phyloP scores from a whole-genome alignment of 2,329 filamentous ascomycete genomes.

The Phialemoniopsis sp. region DNA sequence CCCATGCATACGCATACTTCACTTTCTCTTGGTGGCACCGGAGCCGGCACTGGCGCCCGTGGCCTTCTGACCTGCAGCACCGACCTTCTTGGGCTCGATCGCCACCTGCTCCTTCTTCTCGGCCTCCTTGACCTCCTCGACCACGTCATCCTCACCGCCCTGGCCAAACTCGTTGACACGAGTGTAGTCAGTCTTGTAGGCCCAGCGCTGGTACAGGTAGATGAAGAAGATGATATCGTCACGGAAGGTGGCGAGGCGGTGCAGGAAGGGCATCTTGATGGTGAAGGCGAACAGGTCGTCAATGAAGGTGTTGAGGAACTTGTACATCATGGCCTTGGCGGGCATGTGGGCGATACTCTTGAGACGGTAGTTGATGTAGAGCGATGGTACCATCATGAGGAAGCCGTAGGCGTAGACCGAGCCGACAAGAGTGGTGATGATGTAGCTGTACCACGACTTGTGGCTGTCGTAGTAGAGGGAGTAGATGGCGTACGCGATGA shows the following conservation, averaged over 20 bases:
- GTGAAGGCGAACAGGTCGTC: conserved; percentile 98
- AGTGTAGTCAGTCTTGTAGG: conserved; percentile 86
- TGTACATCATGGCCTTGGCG: conserved; percentile 93
- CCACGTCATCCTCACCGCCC: conserved; percentile 84
- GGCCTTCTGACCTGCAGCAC: no score
- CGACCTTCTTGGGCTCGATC: not conserved
- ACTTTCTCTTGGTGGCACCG: no score
- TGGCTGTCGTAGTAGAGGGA: conserved; percentile 89
- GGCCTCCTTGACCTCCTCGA: conserved; percentile 28
- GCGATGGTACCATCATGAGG: conserved; percentile 95
- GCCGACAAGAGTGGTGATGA: conserved; percentile 91
- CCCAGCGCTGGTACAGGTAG: conserved; percentile 91
- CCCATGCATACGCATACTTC: no score
- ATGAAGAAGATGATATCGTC: conserved; percentile 99
- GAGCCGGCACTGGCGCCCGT: no score
- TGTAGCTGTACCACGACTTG: conserved; percentile 97
- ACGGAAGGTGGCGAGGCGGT: conserved; percentile 84
- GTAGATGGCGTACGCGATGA: conserved; percentile 87
- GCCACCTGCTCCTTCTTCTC: conserved; percentile 23
- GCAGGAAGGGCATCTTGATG: conserved; percentile 97
- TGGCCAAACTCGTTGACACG: conserved; percentile 98
- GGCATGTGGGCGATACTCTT: conserved; percentile 98
- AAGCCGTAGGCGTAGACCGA: conserved; percentile 98
- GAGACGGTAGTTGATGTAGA: conserved; percentile 99
- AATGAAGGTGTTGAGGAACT: conserved; percentile 98